Evolutionary conservation across 768 basidiomycete genomes (phyloP), one percentile per base, ranked within the genome.

Genomic region (Tubosaeta brunneosetosa): DNA sequence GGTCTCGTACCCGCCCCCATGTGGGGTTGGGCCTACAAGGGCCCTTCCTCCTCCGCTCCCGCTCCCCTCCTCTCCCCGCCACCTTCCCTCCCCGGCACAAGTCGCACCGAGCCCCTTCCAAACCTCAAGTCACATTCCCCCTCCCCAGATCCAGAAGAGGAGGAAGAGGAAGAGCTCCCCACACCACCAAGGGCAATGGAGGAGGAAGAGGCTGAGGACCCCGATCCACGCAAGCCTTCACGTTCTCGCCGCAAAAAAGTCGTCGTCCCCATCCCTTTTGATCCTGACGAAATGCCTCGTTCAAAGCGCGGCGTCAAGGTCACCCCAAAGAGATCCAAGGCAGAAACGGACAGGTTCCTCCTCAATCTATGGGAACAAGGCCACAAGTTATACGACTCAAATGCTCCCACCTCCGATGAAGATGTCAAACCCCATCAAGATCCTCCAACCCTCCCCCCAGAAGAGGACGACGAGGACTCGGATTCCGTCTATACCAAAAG

Each of bases 11-110:
- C 89, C 27, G 83, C 83, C 33, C 81, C 81, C 49, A 91, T 91
- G 87, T 91, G 89, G 90, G 88, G 80, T 25, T 92, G 90, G 89
- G 88, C 83, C 13, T 77, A 77, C 59, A 83, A 81, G 65, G 74
- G 70, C 45, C 45, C 70, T 2, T 40, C 61, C 42, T 34, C 53
- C 12, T 41, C 57, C 22, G 37, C 56, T 8, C 49, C 53, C 8
- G 55, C 49, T 14, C 50, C 41, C 27, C 2, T 27, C 36, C 51
- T 49, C 36, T 47, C 56, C 31, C 31, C 58, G 6, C 19, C 55
- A 22, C 7, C 34, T 13, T 16, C 51, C 2, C 6, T 49, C 6
- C 17, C 52, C 32, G 55, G 47, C 11, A 49, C 56, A 10, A 58
- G 53, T 31, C 55, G 49, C 29, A 52, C 44, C 0, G 47, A 50